A percentile compares a stretch with the other conserved stretches of the same genome.
Evolutionary conservation across 2,329 filamentous ascomycete genomes (phyloP).

Genomic region (Xenosphaeropsis pyriputrescens): DNA sequence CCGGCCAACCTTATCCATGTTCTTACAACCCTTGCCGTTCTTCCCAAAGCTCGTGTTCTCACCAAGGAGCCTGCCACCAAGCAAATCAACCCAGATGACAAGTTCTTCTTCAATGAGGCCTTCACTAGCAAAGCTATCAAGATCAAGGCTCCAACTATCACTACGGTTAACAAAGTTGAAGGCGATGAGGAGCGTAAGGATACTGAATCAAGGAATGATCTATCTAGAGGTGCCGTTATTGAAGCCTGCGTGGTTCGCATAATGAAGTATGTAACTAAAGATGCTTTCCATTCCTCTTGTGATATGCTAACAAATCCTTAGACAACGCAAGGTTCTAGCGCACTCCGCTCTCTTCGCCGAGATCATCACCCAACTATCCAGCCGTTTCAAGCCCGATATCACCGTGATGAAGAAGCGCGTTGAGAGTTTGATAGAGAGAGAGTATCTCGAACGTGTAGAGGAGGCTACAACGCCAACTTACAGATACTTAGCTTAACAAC

Average conservation of each 20-base stretch:
- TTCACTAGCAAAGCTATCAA: conserved; percentile 75
- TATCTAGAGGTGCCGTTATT: conserved; percentile 54
- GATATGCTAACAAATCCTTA: conserved; percentile 26
- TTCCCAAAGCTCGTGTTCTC: conserved; percentile 70
- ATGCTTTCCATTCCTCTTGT: not conserved
- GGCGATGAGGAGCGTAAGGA: conserved; percentile 51
- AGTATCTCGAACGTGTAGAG: conserved; percentile 68
- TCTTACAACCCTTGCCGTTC: conserved; percentile 68
- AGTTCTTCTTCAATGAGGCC: conserved; percentile 66
- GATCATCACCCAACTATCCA: conserved; percentile 52
- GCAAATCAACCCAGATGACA: conserved; percentile 60
- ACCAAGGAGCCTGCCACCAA: conserved; percentile 70
- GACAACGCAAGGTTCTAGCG: conserved; percentile 57
- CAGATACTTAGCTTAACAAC: conserved; percentile 48
- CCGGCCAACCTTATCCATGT: conserved; percentile 59
- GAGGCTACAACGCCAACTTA: conserved; percentile 47
- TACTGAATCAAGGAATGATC: conserved; percentile 64
- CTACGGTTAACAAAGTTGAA: conserved; percentile 69
- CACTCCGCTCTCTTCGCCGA: conserved; percentile 59
- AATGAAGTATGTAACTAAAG: conserved; percentile 55
- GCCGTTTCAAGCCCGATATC: conserved; percentile 63
- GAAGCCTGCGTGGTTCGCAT: conserved; percentile 69
- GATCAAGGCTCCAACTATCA: conserved; percentile 81
- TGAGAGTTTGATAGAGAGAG: conserved; percentile 60
- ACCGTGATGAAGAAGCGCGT: conserved; percentile 70